These are phyloP conservation scores for Penicillium paradoxum DNA, from an alignment of 495 filamentous ascomycete genomes.

Conservation along the genomic window DNA sequence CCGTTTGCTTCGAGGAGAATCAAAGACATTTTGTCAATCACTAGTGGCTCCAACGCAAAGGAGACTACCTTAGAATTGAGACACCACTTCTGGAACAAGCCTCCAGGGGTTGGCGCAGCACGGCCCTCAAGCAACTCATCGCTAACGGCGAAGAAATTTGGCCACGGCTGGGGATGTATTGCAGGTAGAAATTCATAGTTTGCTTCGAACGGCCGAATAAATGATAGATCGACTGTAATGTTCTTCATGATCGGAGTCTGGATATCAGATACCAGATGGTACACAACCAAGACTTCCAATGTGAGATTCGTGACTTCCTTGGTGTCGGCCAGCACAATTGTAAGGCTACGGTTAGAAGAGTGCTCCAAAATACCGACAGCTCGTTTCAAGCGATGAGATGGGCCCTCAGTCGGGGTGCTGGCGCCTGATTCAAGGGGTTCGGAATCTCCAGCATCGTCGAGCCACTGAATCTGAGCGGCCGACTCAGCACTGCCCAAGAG, in stretches of 20 bases:
- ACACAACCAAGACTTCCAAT: constrained; percentile 65
- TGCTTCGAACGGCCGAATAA: constrained; percentile 81
- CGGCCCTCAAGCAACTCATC: constrained; percentile 33
- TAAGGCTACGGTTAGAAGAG: constrained; percentile 32
- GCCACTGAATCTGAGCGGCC: constrained; percentile 46
- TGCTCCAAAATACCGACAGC: constrained; percentile 46
- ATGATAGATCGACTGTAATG: constrained; percentile 56
- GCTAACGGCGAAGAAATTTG: constrained; percentile 68
- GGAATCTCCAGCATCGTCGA: constrained; percentile 26
- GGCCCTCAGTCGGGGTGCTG: constrained; percentile 28
- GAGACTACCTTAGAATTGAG: constrained; percentile 68
- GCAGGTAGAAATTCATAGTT: constrained; percentile 78
- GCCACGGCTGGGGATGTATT: constrained; percentile 74
- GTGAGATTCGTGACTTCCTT: constrained; percentile 57
- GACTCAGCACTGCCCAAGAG: constrained; percentile 57
- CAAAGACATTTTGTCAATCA: constrained; percentile 60
- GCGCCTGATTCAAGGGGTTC: constrained; percentile 17
- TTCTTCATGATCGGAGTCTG: constrained; percentile 80
- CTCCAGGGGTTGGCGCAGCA: constrained; percentile 37
- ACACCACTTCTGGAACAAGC: constrained; percentile 77
- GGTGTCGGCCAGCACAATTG: constrained; percentile 32
- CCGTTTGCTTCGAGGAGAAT: constrained; percentile 52
- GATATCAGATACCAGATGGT: constrained; percentile 73
- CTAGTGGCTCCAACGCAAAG: constrained; percentile 65
- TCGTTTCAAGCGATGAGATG: constrained; percentile 33